Evolutionary conservation across 495 filamentous ascomycete genomes (phyloP), one percentile per base, ranked within the genome.

Genomic region (Aeminium ludgeri): DNA sequence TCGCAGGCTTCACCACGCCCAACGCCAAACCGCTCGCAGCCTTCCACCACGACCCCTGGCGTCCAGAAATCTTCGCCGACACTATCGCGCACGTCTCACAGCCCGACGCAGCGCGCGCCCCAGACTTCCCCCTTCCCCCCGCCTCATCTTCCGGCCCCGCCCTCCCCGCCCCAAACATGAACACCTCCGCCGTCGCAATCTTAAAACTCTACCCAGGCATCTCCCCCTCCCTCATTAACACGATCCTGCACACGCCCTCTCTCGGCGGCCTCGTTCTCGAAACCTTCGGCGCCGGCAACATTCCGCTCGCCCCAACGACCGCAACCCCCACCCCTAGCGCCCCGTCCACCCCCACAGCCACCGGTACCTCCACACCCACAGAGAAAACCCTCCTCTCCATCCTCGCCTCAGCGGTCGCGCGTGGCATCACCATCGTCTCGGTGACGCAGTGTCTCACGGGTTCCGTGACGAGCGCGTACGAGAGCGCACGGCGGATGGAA

Each of bases 201-300:
- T 65, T 97, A 44, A 76, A 87, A 13, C 85, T 97, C 49, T 97
- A 96, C 58, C 89, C 89, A 0, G 89, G 89, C 16, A 93, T 97
- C 61, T 79, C 81, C 57, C 84, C 89, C 3, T 78, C 87, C 49
- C 92, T 97, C 84, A 73, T 97, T 11, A 83, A 92, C 55, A 80
- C 78, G 5, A 85, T 97, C 15, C 65, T 96, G 40, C 66, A 69
- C 23, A 59, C 89, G n/a, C 72, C 82, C 3, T 75, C 76, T 10
- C 64, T 97, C 10, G 72, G 78, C 37, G 89, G 89, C 0, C 60
- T 97, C 31, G 76, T 97, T 15, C 65, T 97, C 19, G 86, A 95
- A 65, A 95, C 89, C 0, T 97, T 95, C 59, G 89, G 89, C 23
- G 82, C 86, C 46, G 89, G 89, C 23, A 97, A 95, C 57, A 83